phyloP scores from a whole-genome alignment of 2,329 filamentous ascomycete species.

The Leptographium galeiforme region DNA sequence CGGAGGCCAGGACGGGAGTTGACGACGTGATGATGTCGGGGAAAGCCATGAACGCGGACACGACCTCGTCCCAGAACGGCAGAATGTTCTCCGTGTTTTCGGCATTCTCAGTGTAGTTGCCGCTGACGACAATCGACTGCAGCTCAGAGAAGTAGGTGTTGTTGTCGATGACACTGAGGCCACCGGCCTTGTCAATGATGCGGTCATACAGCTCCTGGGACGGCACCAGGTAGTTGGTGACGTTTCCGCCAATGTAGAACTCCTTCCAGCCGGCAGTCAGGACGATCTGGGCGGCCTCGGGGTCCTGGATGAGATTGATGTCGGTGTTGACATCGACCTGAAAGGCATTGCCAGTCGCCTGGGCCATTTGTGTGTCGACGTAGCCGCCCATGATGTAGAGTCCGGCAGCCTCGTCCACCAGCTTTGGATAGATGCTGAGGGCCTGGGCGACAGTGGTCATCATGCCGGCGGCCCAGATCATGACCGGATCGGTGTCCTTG shows the following conservation, averaged over 20 bases:
- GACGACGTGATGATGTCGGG: conserved; percentile 1
- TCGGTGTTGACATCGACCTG: conserved; percentile 7
- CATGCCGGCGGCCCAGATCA: conserved; percentile 6
- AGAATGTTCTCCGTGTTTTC: background rate
- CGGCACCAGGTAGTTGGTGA: conserved; percentile 6
- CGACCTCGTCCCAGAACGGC: conserved; percentile 7
- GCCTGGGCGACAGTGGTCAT: conserved; percentile 5
- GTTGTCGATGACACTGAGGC: conserved; percentile 5
- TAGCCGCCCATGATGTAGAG: conserved; percentile 7
- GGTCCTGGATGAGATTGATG: conserved; percentile 7
- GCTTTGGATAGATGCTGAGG: conserved; percentile 3
- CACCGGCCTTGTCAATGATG: conserved; percentile 1
- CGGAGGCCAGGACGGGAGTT: background rate
- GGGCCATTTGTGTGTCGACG: conserved; percentile 1
- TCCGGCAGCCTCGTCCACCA: conserved; percentile 3
- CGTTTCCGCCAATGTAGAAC: conserved; percentile 6
- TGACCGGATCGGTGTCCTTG: conserved; percentile 6
- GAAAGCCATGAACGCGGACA: conserved; percentile 4
- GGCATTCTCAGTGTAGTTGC: conserved; percentile 4
- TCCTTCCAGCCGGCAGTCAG: conserved; percentile 6
- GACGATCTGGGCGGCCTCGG: conserved; percentile 4
- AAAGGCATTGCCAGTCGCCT: conserved; percentile 1
- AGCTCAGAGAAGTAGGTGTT: conserved; percentile 3
- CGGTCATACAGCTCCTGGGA: conserved; percentile 5
- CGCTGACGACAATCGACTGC: conserved; percentile 3